Evolutionary conservation across 768 basidiomycete species (phyloP).

Genomic region (Amanita phalloides): DNA sequence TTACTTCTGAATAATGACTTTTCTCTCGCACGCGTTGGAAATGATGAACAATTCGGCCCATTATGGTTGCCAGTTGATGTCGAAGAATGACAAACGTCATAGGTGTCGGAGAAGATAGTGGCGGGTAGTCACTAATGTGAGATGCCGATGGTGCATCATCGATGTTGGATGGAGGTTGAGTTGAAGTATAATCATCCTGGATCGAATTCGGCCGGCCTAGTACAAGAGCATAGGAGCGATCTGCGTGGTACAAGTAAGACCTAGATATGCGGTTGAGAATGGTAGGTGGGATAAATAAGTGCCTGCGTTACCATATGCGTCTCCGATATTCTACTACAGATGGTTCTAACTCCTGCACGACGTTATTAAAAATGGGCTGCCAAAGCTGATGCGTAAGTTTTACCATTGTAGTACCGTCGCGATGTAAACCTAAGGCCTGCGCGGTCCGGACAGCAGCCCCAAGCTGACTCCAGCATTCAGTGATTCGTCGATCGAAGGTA

Average conservation of each 20-base stretch:
- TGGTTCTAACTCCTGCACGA: slow-evolving; percentile 54
- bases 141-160: slow-evolving; percentile 44
- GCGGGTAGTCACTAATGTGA: slow-evolving; percentile 37
- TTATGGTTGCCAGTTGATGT: slow-evolving; percentile 72
- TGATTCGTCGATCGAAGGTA: slow-evolving; percentile 74
- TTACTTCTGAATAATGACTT: slow-evolving; percentile 77
- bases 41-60: slow-evolving; percentile 86
- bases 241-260: slow-evolving; percentile 90
- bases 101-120: slow-evolving; percentile 61
- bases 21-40: slow-evolving; percentile 78
- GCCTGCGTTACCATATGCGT: slow-evolving; percentile 60
- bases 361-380: slow-evolving; percentile 2
- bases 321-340: slow-evolving; percentile 80
- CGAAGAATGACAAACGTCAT: slow-evolving; percentile 87
- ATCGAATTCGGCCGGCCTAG: slow-evolving; percentile 85
- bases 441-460: slow-evolving; percentile 90
- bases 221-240: slow-evolving; percentile 86
- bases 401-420: slow-evolving; percentile 80
- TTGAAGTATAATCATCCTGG: slow-evolving; percentile 83
- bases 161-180: slow-evolving; percentile 62
- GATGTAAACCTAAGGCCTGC: slow-evolving; percentile 86
- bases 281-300: background rate
- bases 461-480: slow-evolving; percentile 94
- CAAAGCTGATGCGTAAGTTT: slow-evolving; percentile 12
- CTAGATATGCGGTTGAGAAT: slow-evolving; percentile 21